Conservation (phyloP, 1,284 basidiomycete species). For the Sparassis latifolia region DNA sequence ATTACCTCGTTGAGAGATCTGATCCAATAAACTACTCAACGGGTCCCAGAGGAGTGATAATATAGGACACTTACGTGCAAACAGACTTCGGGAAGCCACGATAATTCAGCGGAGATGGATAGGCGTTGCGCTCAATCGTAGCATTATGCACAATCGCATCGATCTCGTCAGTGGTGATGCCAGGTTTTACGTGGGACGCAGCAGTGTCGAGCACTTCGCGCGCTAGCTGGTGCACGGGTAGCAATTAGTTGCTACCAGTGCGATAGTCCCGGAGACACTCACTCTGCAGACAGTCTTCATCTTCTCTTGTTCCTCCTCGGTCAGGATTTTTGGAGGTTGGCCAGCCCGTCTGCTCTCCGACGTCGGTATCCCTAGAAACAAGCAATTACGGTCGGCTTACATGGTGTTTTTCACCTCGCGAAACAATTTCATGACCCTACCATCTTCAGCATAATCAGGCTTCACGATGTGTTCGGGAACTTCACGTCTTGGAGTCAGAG, state of each 20-base stretch:
- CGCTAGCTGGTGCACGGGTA: conserved; percentile 50
- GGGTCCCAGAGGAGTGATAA: no score
- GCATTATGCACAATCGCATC: conserved; percentile 96
- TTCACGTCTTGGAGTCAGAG: conserved; percentile 60
- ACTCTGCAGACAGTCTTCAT: conserved; percentile 77
- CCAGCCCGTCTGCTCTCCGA: conserved; percentile 53
- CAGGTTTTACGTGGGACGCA: conserved; percentile 80
- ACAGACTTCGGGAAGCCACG: conserved; percentile 92
- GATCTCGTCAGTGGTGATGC: conserved; percentile 92
- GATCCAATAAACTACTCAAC: conserved; percentile 8
- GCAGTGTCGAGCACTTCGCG: conserved; percentile 91
- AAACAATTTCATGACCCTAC: conserved; percentile 36
- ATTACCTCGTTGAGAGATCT: conserved; percentile 94
- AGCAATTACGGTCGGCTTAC: conserved; percentile 21
- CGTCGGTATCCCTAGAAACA: conserved; percentile 48
- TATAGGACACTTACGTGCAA: conserved; percentile 69
- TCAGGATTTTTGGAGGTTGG: conserved; percentile 62
- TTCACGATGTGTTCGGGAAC: conserved; percentile 72
- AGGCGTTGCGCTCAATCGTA: conserved; percentile 85
- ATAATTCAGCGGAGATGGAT: conserved; percentile 95
- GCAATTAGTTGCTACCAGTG: no score
- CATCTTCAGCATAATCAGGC: conserved; percentile 75
- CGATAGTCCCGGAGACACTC: conserved; percentile 22
- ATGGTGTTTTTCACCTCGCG: conserved; percentile 19
- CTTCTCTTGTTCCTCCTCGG: conserved; percentile 64